Base-by-base conservation (phyloP, 768 basidiomycete species). In the Kwoniella shandongensis region DNA sequence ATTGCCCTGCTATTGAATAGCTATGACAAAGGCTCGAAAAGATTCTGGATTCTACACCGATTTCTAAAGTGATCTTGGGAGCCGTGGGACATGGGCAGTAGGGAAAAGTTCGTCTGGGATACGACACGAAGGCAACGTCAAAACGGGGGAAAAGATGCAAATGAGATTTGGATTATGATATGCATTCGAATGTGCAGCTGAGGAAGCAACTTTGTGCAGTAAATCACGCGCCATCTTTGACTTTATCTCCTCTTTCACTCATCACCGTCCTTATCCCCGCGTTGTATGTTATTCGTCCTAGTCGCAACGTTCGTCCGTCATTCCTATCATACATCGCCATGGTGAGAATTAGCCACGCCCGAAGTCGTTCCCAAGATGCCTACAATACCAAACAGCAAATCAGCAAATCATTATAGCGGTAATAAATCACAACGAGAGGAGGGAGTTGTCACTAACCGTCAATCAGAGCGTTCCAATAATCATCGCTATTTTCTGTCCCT, bases 21-120 rank as follows among this genome's bases (percentile, higher is more conserved):
- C 91, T 12, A 94, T 94, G 91, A 93, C 90, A 32, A 90, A 89
- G 79, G 79, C 79, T 57, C 83, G 90, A 74, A 88, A 86, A 71
- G 85, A 86, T 38, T 81, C 81, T 4, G 86, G 87, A 11, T 62
- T 65, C 56, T 76, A 67, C 61, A 57, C 66, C 6, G 69, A 79
- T 51, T 74, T 75, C 57, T 79, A 74, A 59, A 26, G 5, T 1
- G 29, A 35, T 32, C 1, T n/a, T 47, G 12, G 18, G 12, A 49
- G 15, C 26, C 13, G 32, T 6, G 7, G 29, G 18, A 27, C 13
- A 23, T n/a, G 22, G 22, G n/a, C 22, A 4, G 13, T 32, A n/a
- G 30, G 27, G 15, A 30, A 17, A 38, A 30, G 23, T 51, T 49
- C 30, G 29, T n/a, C n/a, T n/a, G n/a, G n/a, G n/a, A n/a, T n/a